Base-by-base conservation (phyloP, 768 basidiomycete species). In the Suillus placidus region DNA sequence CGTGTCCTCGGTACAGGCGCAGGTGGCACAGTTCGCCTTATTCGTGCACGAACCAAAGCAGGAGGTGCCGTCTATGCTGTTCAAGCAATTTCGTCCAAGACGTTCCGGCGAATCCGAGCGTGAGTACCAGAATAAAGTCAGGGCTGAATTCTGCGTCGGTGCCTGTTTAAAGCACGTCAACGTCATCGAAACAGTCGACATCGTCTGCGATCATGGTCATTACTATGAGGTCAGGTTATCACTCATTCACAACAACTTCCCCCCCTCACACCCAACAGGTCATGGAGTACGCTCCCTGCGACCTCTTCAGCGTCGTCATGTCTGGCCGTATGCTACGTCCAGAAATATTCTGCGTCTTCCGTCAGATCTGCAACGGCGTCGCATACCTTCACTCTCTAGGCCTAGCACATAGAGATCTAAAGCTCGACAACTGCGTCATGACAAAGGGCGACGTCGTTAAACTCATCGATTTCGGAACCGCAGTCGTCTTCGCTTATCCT, bases 361-460 rank as follows among this genome's bases (percentile, higher is more conserved):
- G 95, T 66, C 97, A 99, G 79, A 98, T 99, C 71, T 94, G 96
- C 78, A 92, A 94, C 71, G 97, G 97, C 64, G 97, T 99, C 68
- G 93, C 97, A 78, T 99, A 99, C 76, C 89, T 99, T 58, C 97
- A 99, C 79, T 91, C 93, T 69, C 89, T 99, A 82, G 97, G 97
- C 34, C 90, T 99, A 60, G 97, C 97, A 6, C 97, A 99, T 74
- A 93, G 97, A 54, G 97, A 99, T 78, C 88, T 99, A 80, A 99
- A 99, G 79, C 91, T 99, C 66, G 97, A 99, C 82, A 99, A 99
- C 77, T 99, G 97, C 78, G 97, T 99, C 81, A 97, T 99, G 94
- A 97, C 93, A n/a, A 82, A 82, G 4, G 85, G 91, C 73, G 95
- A 98, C 74, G 87, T 97, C 70, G 94, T 99, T 82, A 99, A 99